Conservation (phyloP, 1,284 basidiomycete genomes). For the Schizopora paradoxa region DNA sequence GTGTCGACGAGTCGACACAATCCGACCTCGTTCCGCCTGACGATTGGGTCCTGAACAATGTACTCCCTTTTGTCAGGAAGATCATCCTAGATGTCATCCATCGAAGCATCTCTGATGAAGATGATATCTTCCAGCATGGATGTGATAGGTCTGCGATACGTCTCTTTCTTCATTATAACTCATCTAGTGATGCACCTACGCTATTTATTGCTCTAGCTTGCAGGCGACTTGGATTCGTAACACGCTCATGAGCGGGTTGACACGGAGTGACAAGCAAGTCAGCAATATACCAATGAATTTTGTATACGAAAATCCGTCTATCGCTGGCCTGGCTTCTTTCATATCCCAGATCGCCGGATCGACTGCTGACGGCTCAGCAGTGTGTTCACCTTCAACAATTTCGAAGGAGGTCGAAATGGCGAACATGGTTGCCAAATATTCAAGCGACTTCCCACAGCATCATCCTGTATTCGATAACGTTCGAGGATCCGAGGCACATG, state of each 20-base stretch:
- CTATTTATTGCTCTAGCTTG: slow-evolving; percentile 26
- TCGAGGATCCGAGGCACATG: slow-evolving; percentile 15
- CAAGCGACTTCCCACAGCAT: slow-evolving; percentile 25
- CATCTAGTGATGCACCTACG: not conserved
- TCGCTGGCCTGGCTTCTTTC: slow-evolving; percentile 25
- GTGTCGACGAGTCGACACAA: slow-evolving; percentile 16
- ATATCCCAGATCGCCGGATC: slow-evolving; percentile 19
- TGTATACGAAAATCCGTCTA: slow-evolving; percentile 33
- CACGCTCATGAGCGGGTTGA: slow-evolving; percentile 31
- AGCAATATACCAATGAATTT: slow-evolving; percentile 26
- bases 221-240: slow-evolving; percentile 41
- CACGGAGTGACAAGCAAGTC: slow-evolving; percentile 7
- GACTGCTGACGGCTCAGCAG: no score
- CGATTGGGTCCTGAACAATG: slow-evolving; percentile 12
- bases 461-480: no score
- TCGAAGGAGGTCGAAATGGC: slow-evolving; percentile 22
- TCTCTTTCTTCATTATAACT: not conserved
- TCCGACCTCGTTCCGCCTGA: slow-evolving; percentile 10
- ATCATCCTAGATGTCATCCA: slow-evolving; percentile 18
- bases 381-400: no score
- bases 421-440: slow-evolving; percentile 31
- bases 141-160: slow-evolving; percentile 35
- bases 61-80: slow-evolving; percentile 13
- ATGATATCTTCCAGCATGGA: slow-evolving; percentile 37
- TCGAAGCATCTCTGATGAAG: slow-evolving; percentile 22